These are phyloP conservation scores for Allium cepa DNA, from an alignment of 106 monocot genomes.

Conservation along the genomic window DNA sequence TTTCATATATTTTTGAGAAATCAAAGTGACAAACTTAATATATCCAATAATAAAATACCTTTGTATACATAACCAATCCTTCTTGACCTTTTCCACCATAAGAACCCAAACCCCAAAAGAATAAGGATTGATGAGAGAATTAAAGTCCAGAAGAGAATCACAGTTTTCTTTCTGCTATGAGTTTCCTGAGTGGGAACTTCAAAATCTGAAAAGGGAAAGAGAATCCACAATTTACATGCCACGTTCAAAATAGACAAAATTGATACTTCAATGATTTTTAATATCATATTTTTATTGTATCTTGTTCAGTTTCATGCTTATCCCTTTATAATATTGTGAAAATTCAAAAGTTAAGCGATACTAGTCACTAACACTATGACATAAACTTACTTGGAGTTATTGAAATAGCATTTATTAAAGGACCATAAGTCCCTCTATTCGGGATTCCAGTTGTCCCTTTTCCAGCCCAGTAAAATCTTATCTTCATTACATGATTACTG, in stretches of 20 bases:
- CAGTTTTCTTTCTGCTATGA: conserved; percentile 6
- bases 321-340: too few species aligned
- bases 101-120: conserved; percentile 19
- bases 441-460: conserved; percentile 70
- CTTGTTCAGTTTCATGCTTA: too few species aligned
- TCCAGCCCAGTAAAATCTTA: conserved; percentile 80
- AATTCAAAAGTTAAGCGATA: too few species aligned
- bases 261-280: too few species aligned
- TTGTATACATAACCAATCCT: conserved; percentile 19
- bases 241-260: too few species aligned
- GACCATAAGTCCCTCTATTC: conserved; percentile 65
- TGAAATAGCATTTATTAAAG: conserved; percentile 75
- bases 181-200: conserved; percentile 7
- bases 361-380: too few species aligned
- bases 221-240: neutral
- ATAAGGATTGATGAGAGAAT: conserved; percentile 14
- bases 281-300: too few species aligned
- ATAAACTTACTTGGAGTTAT: conserved; percentile 48
- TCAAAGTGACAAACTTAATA: too few species aligned
- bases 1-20: too few species aligned
- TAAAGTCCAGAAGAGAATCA: conserved; percentile 14
- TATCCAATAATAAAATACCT: conserved; percentile 22
- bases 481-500: conserved; percentile 39
- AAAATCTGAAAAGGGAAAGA: conserved; percentile 34
- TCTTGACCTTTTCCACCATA: conserved; percentile 19